Base-by-base conservation (phyloP, 2,329 filamentous ascomycete species). In the Fusarium piperis region DNA sequence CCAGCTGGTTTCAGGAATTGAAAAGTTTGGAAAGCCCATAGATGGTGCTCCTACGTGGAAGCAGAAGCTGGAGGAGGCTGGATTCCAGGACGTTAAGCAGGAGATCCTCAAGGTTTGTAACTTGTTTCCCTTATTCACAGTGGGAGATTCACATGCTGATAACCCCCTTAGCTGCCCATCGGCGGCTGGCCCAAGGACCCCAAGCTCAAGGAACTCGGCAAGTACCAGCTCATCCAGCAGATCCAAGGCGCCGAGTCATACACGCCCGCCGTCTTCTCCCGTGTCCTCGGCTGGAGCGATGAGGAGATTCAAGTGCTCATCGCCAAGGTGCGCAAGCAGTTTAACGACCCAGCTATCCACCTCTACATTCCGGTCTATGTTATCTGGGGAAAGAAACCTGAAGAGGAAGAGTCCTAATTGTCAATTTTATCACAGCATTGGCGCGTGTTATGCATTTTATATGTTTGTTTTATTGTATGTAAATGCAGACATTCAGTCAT, bases 291-390 rank as follows among this genome's bases (percentile, higher is more conserved):
- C 28, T 70, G 67, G 69, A 38, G 53, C 2, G 51, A 65, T 9
- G 61, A 66, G 4, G 69, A 68, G 36, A 72, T 65, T 15, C 64
- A 70, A 33, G 64, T 70, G 2, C 57, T 70, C 13, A 65, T 72
- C 32, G 69, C 64, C 4, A 70, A 64, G 51, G 60, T 59, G 13
- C 66, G 63, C 33, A 71, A 55, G 26, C 67, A 72, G 39, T 60
- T 72, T 7, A 68, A 39, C 30, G 67, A 71, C 52, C 60, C 68
- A 13, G 20, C 68, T 7, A 56, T 66, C 20, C 68, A 72, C 23
- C 33, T 72, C 2, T 72, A 67, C 51, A 38, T 61, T 39, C 35
- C 55, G 1, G 61, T 60, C 16, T 57, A 67, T 56, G 20, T 59
- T 20, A 38, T 72, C 23, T 41, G 64, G 65, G 65, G 57, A 28